Conservation (phyloP, 768 basidiomycete genomes). For the Hebeloma cylindrosporum region DNA sequence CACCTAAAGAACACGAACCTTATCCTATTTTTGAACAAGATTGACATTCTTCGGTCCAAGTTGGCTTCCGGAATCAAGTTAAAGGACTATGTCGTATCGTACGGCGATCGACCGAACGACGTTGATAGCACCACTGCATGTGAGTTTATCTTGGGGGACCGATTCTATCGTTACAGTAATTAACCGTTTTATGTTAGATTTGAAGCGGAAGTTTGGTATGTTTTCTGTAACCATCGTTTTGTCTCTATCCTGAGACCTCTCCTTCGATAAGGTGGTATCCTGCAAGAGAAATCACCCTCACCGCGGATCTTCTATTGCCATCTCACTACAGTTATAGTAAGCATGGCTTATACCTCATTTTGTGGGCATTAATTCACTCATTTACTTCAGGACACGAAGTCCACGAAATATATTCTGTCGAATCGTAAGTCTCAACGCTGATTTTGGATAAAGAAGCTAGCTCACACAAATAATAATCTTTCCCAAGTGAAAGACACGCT, state of each 20-base stretch:
- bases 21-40: constrained; percentile 82
- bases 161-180: constrained; percentile 6
- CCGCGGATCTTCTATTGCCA: constrained; percentile 62
- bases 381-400: constrained; percentile 49
- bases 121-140: constrained; percentile 67
- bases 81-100: constrained; percentile 69
- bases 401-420: constrained; percentile 52
- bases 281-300: constrained; percentile 42
- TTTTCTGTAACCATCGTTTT: constrained; percentile 7
- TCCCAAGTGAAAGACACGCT: constrained; percentile 46
- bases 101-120: constrained; percentile 67
- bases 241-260: background rate
- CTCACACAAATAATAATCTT: constrained; percentile 3
- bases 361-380: constrained; percentile 7
- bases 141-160: constrained; percentile 32
- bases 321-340: constrained; percentile 65
- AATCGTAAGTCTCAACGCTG: constrained; percentile 34
- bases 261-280: constrained; percentile 39
- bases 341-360: constrained; percentile 19
- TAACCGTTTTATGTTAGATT: constrained; percentile 28
- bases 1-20: constrained; percentile 70
- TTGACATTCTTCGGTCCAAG: constrained; percentile 70
- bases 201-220: constrained; percentile 47
- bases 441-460: background rate
- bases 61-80: constrained; percentile 63